Conservation (phyloP, 371 early-diverging fungal species). For the Mucor velutinosus region DNA sequence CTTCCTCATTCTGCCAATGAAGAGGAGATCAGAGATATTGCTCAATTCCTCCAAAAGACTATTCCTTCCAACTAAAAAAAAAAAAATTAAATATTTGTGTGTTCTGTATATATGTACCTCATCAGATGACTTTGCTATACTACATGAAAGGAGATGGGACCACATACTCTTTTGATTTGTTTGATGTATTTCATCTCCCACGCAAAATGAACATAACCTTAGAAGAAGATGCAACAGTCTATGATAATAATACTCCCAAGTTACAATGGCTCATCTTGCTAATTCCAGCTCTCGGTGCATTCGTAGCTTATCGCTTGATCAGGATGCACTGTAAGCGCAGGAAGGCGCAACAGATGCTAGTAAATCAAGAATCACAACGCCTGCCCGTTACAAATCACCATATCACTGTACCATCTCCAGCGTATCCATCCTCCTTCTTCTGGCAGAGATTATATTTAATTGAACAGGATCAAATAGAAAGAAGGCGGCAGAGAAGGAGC, state of each 20-base stretch:
- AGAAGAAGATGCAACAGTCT: background rate
- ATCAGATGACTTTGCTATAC: background rate
- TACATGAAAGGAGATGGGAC: background rate
- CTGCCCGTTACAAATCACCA: background rate
- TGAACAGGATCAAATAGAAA: background rate
- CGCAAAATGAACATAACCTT: background rate
- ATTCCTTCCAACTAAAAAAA: constrained; percentile 15
- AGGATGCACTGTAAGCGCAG: background rate
- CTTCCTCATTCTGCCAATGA: constrained; percentile 78
- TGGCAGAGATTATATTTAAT: background rate
- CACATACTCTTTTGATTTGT: background rate
- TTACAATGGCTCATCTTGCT: constrained; percentile 23
- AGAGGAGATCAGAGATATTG: constrained; percentile 80
- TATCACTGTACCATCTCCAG: background rate
- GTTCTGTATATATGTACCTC: background rate
- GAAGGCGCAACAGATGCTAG: background rate
- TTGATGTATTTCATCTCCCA: background rate
- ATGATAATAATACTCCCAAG: background rate
- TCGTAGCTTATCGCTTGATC: background rate
- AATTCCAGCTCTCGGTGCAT: constrained; percentile 6
- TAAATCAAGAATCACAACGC: background rate
- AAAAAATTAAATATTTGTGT: background rate
- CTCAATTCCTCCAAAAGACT: constrained; percentile 47
- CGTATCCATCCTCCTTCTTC: background rate
- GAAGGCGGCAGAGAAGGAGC: background rate